Evolutionary conservation across 768 basidiomycete species (phyloP).

Genomic region (Tricholoma hemisulphureum): DNA sequence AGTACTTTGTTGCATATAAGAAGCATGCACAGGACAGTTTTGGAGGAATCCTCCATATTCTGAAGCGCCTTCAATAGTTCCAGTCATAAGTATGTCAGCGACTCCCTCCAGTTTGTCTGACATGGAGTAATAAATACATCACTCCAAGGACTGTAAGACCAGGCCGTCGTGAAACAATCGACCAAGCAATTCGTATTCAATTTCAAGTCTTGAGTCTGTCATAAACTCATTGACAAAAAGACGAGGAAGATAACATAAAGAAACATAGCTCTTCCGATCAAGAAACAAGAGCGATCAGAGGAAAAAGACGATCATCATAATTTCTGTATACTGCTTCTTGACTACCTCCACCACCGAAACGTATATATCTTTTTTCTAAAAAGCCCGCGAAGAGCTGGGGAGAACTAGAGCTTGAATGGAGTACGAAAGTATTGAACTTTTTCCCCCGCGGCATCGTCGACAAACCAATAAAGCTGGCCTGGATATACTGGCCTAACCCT

Average conservation of each 20-base stretch:
- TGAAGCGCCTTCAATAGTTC: conserved; percentile 42
- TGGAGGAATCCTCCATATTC: conserved; percentile 83
- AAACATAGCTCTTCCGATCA: no score
- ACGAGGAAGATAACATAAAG: no score
- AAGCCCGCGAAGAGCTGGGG: background rate
- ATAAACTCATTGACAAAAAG: no score
- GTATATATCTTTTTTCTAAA: background rate
- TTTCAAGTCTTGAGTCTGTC: no score
- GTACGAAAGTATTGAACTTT: conserved; percentile 59
- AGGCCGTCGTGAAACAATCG: conserved; percentile 91
- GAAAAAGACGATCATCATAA: no score
- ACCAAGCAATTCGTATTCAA: no score
- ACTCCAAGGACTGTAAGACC: conserved; percentile 17
- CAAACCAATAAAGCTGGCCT: conserved; percentile 93
- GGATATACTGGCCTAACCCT: conserved; percentile 74
- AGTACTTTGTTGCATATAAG: background rate
- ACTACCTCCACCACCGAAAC: background rate
- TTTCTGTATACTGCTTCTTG: no score
- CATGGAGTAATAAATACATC: background rate
- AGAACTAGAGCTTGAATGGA: conserved; percentile 50
- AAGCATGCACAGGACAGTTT: conserved; percentile 43
- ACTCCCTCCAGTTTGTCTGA: conserved; percentile 79
- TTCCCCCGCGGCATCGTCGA: conserved; percentile 77
- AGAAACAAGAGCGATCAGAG: no score
- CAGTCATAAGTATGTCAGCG: conserved; percentile 17